Evolutionary conservation across 768 basidiomycete genomes (phyloP), one percentile per base, ranked within the genome.

Genomic region (Asterophora lycoperdoides): DNA sequence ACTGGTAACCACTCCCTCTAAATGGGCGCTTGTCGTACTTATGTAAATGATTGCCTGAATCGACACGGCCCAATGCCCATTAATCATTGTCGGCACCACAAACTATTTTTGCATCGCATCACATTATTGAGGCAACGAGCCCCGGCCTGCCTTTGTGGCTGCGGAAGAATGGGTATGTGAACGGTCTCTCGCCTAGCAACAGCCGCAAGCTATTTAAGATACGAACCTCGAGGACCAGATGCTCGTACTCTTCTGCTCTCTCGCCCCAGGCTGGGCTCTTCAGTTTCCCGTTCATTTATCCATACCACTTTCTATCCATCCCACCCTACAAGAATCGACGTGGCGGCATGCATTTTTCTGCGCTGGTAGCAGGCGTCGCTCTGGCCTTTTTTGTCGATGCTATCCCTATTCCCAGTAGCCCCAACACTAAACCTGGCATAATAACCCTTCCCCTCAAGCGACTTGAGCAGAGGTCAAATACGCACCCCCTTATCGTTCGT

Each of bases 291-390:
- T 62, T 66, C 70, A 60, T 55, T 60, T 43, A 56, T 55, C 47
- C 51, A 49, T 52, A 55, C 54, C 51, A 60, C 46, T 53, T 60
- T 56, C 55, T 59, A 29, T 46, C 55, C 62, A 58, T 62, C 54
- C 52, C 50, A 48, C 47, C 59, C 50, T 52, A 58, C 57, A 55
- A 53, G 53, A 57, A 59, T 46, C 53, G 52, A 39, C 47, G 55
- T 19, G 39, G 42, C 53, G 65, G 58, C 55, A 87, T 88, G 85
- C 77, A 78, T 55, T 68, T 85, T 56, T 67, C 74, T 49, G 51
- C 76, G 52, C 71, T 87, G 56, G 69, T 81, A 51, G 73, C 75
- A 54, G 76, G 72, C 64, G 55, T 86, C 50, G 59, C 81, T 39
- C 54, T 75, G 42, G 66, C 71, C 48, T 59, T 74, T 32, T 68